Conservation (phyloP, 352 stramenopile species). For the Phytophthora melonis region DNA sequence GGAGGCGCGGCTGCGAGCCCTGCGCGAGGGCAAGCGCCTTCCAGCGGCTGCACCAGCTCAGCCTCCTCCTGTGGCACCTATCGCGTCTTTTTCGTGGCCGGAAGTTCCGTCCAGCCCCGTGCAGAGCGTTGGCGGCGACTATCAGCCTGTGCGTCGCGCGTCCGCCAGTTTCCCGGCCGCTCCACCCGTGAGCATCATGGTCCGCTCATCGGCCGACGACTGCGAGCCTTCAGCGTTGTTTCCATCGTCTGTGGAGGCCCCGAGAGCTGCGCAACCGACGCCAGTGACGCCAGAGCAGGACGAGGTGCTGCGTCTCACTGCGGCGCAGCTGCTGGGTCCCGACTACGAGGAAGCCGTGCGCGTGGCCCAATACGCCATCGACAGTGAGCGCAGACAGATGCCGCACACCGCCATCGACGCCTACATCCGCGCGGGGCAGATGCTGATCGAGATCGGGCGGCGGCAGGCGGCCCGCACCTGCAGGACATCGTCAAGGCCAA, state of each 20-base stretch:
- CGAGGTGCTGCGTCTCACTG: constrained; percentile 38
- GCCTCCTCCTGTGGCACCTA: constrained; percentile 5
- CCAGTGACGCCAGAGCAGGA: constrained; percentile 15
- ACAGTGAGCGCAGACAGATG: constrained; percentile 69
- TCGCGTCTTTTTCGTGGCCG: constrained; percentile 36
- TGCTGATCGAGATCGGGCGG: constrained; percentile 74
- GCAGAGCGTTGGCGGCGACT: constrained; percentile 1
- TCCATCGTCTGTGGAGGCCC: constrained; percentile 1
- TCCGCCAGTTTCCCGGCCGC: constrained; percentile 15
- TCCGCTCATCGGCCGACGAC: constrained; percentile 18
- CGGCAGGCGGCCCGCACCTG: constrained; percentile 64
- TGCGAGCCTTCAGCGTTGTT: constrained; percentile 4
- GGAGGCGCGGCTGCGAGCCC: constrained; percentile 64
- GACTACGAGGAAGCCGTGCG: constrained; percentile 72
- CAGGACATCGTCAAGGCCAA: constrained; percentile 86
- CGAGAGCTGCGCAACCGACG: not conserved
- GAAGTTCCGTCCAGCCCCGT: constrained; percentile 28
- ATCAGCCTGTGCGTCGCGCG: constrained; percentile 16
- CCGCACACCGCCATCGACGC: constrained; percentile 72
- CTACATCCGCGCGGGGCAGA: constrained; percentile 77
- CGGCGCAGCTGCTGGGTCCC: constrained; percentile 54
- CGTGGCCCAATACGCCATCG: constrained; percentile 74
- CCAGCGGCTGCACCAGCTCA: constrained; percentile 2
- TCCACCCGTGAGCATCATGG: constrained; percentile 26
- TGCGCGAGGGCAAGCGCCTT: constrained; percentile 49